phyloP scores from a whole-genome alignment of 2,329 filamentous ascomycete species.

The Plectosphaerella plurivora region DNA sequence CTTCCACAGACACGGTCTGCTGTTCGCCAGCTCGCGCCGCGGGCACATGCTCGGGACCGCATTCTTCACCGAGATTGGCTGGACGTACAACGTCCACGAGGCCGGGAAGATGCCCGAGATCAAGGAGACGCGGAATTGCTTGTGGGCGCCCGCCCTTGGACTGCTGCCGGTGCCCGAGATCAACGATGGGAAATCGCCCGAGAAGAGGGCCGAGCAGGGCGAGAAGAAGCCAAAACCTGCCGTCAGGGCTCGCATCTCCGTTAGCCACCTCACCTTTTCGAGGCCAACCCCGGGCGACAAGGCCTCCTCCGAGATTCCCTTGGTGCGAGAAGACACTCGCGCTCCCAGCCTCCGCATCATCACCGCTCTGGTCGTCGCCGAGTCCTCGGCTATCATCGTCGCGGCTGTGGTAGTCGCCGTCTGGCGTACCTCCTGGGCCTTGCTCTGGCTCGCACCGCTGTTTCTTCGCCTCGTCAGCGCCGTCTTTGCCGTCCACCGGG shows the following conservation, averaged over 20 bases:
- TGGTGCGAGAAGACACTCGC: constrained; percentile 6
- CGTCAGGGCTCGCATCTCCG: background rate
- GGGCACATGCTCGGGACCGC: constrained; percentile 12
- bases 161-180: background rate
- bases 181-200: background rate
- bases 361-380: constrained; percentile 3
- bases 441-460: constrained; percentile 8
- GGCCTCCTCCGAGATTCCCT: background rate
- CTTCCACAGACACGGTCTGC: constrained; percentile 8
- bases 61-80: constrained; percentile 6
- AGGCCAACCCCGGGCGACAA: constrained; percentile 4
- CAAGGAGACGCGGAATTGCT: constrained; percentile 10
- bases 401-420: background rate
- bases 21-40: constrained; percentile 9
- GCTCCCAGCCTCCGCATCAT: background rate
- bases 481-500: constrained; percentile 8
- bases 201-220: background rate
- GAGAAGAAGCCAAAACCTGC: background rate
- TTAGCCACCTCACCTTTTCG: constrained; percentile 4
- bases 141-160: constrained; percentile 9
- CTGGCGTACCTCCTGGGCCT: constrained; percentile 5
- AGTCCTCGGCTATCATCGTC: constrained; percentile 4
- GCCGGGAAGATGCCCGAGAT: background rate
- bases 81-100: constrained; percentile 6
- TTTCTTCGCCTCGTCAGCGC: constrained; percentile 8